Evolutionary conservation across 495 filamentous ascomycete genomes (phyloP), one percentile per base, ranked within the genome.

Genomic region (Lasiosphaeria ovina): DNA sequence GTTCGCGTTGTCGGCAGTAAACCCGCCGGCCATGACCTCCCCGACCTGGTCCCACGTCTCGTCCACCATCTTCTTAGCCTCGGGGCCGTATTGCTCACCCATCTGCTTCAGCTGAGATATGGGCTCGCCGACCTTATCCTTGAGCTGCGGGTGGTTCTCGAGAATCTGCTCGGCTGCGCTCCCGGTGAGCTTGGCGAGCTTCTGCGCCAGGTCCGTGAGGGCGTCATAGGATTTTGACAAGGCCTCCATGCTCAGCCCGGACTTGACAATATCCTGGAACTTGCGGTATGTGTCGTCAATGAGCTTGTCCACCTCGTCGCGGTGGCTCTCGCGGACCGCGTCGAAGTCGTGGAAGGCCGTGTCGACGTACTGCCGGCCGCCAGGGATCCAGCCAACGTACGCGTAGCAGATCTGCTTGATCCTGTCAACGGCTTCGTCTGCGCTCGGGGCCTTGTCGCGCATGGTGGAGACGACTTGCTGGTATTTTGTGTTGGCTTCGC

Each of bases 11-110:
- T 75, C 69, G 4, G 75, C 64, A 36, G 76, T 81, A 24, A 85
- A 63, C 6, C 86, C 86, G 6, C 72, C 71, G 55, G 80, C 74
- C 33, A 87, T 52, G 57, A 88, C 79, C 32, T 83, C 77, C 56
- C 70, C 71, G 51, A 88, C 75, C 63, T 89, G 77, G 14, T 80
- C 62, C 79, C 84, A 89, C 8, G 85, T 87, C 73, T 85, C 74
- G 51, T 89, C 83, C 6, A 86, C 78, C 70, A 87, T 77, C 76
- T 88, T 85, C 76, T 86, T 86, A 0, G 85, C 86, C 63, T 89
- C 83, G 0, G 86, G 87, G 0, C 87, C 87, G 66, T 85, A 85
- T 31, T 81, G 67, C 35, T 87, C 79, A 35, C 82, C 85, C 74
- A 87, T 78, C 62, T 85, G 67, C 76, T 87, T 88, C 48, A 89